phyloP scores from a whole-genome alignment of 2,329 filamentous ascomycete genomes.

The Magnaporthiopsis rhizophila region DNA sequence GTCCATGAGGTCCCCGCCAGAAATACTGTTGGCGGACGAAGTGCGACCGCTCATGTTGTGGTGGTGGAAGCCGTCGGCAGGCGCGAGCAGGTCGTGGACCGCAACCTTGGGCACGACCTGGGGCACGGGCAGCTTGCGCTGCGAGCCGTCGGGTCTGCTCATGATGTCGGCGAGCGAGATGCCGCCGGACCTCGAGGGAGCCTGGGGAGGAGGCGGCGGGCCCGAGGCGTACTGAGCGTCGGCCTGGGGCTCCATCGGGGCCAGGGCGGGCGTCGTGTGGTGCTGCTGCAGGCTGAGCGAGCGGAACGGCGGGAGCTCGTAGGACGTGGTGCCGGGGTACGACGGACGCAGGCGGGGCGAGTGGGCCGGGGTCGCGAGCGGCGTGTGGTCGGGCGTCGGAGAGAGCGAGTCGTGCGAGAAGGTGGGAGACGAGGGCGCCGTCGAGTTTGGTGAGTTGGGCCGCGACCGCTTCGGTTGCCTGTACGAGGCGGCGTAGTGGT shows the following conservation, averaged over 20 bases:
- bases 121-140: conserved; percentile 84
- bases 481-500: conserved; percentile 62
- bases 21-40: conserved; percentile 69
- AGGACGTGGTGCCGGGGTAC: conserved; percentile 51
- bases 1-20: conserved; percentile 53
- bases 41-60: conserved; percentile 65
- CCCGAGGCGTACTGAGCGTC: conserved; percentile 32
- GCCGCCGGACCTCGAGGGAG: conserved; percentile 52
- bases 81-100: conserved; percentile 73
- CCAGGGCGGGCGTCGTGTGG: conserved; percentile 46
- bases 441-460: conserved; percentile 91
- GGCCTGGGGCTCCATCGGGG: conserved; percentile 50
- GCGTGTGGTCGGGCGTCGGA: conserved; percentile 95
- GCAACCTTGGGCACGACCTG: conserved; percentile 77
- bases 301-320: conserved; percentile 79
- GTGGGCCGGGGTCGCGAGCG: conserved; percentile 91
- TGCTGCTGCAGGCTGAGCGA: conserved; percentile 47
- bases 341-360: conserved; percentile 77
- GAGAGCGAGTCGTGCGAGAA: conserved; percentile 95
- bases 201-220: conserved; percentile 38
- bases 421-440: conserved; percentile 88
- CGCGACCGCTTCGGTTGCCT: conserved; percentile 79
- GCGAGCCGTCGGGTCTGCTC: conserved; percentile 75
- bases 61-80: conserved; percentile 49
- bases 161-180: conserved; percentile 90